Evolutionary conservation across 1,139 yeast genomes (phyloP), one percentile per base, ranked within the genome.

Genomic region (Kluyveromyces marxianus): DNA sequence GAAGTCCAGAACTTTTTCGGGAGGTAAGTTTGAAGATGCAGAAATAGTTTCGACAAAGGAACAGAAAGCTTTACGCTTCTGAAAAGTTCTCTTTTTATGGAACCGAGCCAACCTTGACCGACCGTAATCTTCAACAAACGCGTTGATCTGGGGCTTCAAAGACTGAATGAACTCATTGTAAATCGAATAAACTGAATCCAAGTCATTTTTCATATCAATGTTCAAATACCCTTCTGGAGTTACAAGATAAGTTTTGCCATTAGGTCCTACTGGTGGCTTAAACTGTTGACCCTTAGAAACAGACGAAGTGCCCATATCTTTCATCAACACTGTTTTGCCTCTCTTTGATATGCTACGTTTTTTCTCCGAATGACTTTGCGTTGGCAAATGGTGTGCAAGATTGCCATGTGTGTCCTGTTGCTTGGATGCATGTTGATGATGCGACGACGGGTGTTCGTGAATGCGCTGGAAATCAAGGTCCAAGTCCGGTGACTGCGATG

Each of bases 151-250:
- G 10, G 45, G 50, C 32, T 42, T 44, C 36, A 49, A 40, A 10
- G 52, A 49, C 35, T 48, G 51, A 26, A 48, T 40, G 35, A 43
- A 49, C 36, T 49, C 52, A 42, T 49, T 49, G 33, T 49, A 49
- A 27, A 49, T 48, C 24, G 49, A 46, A 35, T 48, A 49, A 5
- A 49, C 41, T 6, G 52, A 49, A 40, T 47, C 47, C 39, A 47
- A 47, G 30, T 47, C 52, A 27, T 42, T 44, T 37, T 44, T 44
- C 52, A 49, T 49, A 8, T 44, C 47, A 7, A 49, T 49, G 28
- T 47, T 42, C 40, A 49, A 39, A 25, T 39, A 47, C 3, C 52
- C 52, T n/a, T 40, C 48, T 28, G 42, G 46, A 33, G 40, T 47
- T 14, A 47, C 28, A 8, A 44, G 35, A 39, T 49, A 49, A n/a